A percentile compares a stretch with the other conserved stretches of the same genome.
Evolutionary conservation across 2,329 filamentous ascomycete genomes (phyloP).

Genomic region (Lecanicillium sp.): DNA sequence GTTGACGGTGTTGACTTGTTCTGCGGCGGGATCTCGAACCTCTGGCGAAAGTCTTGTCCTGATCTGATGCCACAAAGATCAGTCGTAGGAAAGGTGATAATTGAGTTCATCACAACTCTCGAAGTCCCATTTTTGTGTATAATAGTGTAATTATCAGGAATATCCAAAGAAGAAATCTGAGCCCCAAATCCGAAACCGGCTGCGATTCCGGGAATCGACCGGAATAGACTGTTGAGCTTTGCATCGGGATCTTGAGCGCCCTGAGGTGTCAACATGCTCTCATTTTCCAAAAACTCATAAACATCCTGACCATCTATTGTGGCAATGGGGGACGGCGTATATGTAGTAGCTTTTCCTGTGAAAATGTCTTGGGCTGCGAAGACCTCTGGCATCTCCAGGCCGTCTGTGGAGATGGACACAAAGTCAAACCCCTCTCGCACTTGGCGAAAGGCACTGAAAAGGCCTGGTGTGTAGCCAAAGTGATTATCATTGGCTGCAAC

Average conservation of each 20-base stretch:
- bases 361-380: conserved; percentile 4
- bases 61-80: conserved; percentile 2
- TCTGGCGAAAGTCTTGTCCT: neutral
- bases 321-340: neutral
- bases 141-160: conserved; percentile 6
- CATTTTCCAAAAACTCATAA: conserved; percentile 3
- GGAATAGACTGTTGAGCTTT: neutral
- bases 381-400: conserved; percentile 6
- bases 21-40: conserved; percentile 1
- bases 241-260: conserved; percentile 5
- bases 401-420: conserved; percentile 12
- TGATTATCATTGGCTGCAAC: conserved; percentile 10
- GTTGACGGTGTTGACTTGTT: neutral
- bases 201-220: neutral
- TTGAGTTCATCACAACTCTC: neutral
- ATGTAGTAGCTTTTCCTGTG: neutral
- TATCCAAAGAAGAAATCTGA: neutral
- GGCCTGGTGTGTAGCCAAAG: conserved; percentile 11
- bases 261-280: neutral
- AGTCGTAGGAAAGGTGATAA: neutral
- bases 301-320: conserved; percentile 4
- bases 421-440: conserved; percentile 3
- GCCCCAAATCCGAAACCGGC: no score
- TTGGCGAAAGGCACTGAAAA: conserved; percentile 9
- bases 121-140: conserved; percentile 4